Evolutionary conservation across 768 basidiomycete species (phyloP).

Genomic region (Phanerochaete carnosa): DNA sequence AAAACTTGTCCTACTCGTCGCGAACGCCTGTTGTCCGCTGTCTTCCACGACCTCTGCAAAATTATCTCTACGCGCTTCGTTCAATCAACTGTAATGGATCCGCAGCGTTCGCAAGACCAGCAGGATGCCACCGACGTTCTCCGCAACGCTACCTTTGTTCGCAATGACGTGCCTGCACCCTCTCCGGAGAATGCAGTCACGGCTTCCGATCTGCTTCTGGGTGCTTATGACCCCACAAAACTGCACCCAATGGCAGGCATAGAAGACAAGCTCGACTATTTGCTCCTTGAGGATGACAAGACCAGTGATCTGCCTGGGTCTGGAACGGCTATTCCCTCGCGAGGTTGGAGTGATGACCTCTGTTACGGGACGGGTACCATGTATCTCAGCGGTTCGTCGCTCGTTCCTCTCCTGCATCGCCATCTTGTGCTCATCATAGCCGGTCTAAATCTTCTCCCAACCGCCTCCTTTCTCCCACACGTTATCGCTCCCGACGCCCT

Average conservation of each 20-base stretch:
- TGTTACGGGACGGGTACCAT: slow-evolving; percentile 99
- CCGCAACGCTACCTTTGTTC: slow-evolving; percentile 23
- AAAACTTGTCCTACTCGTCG: slow-evolving; percentile 8
- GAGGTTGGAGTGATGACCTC: slow-evolving; percentile 99
- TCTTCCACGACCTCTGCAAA: slow-evolving; percentile 10
- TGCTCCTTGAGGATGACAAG: slow-evolving; percentile 96
- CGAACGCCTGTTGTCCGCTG: slow-evolving; percentile 8
- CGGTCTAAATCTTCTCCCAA: slow-evolving; percentile 18
- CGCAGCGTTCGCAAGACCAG: slow-evolving; percentile 3
- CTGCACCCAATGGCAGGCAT: slow-evolving; percentile 93
- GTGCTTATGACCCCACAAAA: slow-evolving; percentile 86
- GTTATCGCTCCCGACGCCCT: slow-evolving; percentile 58
- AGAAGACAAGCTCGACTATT: slow-evolving; percentile 92
- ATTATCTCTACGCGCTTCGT: slow-evolving; percentile 4
- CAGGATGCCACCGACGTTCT: slow-evolving; percentile 21
- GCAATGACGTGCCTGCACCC: slow-evolving; percentile 4
- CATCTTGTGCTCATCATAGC: slow-evolving; percentile 22
- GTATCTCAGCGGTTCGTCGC: slow-evolving; percentile 92
- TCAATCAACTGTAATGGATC: slow-evolving; percentile 3
- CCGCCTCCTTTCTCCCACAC: slow-evolving; percentile 44
- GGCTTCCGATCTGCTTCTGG: slow-evolving; percentile 83
- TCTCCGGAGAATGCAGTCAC: slow-evolving; percentile 43
- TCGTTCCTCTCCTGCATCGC: slow-evolving; percentile 47
- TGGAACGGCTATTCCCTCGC: slow-evolving; percentile 85
- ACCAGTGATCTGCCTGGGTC: slow-evolving; percentile 86